Evolutionary conservation across 177 flowering plant species (phyloP), one percentile per base, ranked within the genome.

Genomic region (Vitis hybrid): DNA sequence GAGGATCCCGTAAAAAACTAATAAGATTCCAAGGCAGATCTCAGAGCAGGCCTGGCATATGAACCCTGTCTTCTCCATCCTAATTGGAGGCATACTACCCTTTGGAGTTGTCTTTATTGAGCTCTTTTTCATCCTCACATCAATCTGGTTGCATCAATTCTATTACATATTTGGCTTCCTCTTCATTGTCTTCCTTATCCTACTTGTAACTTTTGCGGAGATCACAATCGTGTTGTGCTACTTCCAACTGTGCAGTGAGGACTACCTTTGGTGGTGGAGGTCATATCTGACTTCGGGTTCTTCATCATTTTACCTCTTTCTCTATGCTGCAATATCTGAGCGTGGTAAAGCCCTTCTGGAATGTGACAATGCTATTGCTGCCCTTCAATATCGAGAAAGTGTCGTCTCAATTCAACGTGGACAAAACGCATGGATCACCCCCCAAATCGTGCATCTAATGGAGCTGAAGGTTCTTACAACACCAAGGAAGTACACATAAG

Each of bases 241-340:
- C 81, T 92, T 92, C 85, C 97, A 92, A 79, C 85, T 92, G 26
- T 92, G 97, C 82, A 92, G 95, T 62, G 97, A 92, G 81, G 97
- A 92, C 73, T 92, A 92, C 69, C 76, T 76, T 1, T 92, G 97
- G 97, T 92, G 97, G 97, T 92, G 97, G 97, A 85, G 97, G 52
- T 87, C 97, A 0, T 92, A 89, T 64, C 66, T 92, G 63, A 90
- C 97, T 12, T 85, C 95, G 1, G 97, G 97, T 12, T 92, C 97
- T 19, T 92, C 97, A 0, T 95, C 97, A 10, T 78, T 90, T 29
- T 92, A 92, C 70, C 89, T 92, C 19, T 92, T 92, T 82, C 87
- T 92, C 39, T 92, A 92, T 68, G 92, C 97, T 2, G 80, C 89
- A 19, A 19, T 19, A 19, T 19, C 19, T 19, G 19, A 19, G 19